Evolutionary conservation across 345 rosid genomes (phyloP).

Genomic region (Noccaea caerulescens): DNA sequence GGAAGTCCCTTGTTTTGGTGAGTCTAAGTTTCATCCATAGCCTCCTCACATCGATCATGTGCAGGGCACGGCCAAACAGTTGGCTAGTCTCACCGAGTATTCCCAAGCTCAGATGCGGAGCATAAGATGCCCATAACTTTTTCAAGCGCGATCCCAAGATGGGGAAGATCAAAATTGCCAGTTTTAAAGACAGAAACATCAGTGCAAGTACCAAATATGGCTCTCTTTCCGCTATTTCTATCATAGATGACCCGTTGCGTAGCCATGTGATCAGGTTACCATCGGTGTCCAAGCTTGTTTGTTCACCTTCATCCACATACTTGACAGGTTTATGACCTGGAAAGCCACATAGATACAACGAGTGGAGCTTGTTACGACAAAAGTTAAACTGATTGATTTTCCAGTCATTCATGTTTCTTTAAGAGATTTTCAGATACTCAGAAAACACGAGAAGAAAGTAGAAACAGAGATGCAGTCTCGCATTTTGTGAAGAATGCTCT

Average conservation of each 20-base stretch:
- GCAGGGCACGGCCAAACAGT: conserved; percentile 60
- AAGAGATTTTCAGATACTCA: neutral
- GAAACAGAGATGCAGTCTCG: neutral
- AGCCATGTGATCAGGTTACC: conserved; percentile 46
- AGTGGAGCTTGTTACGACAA: conserved; percentile 12
- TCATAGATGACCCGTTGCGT: conserved; percentile 47
- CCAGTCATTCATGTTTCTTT: conserved; percentile 11
- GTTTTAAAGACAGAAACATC: conserved; percentile 62
- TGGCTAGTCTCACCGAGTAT: conserved; percentile 87
- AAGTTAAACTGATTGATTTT: neutral
- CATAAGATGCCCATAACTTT: conserved; percentile 59
- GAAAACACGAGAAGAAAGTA: neutral
- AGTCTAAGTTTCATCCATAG: conserved; percentile 74
- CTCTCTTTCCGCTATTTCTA: conserved; percentile 56
- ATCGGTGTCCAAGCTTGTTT: conserved; percentile 28
- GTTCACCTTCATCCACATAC: conserved; percentile 49
- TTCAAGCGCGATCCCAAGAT: conserved; percentile 53
- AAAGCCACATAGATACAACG: conserved; percentile 31
- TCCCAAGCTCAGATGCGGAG: conserved; percentile 76
- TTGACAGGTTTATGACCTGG: conserved; percentile 68
- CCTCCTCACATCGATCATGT: conserved; percentile 84
- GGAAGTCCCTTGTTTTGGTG: conserved; percentile 78
- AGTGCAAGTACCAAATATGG: conserved; percentile 59
- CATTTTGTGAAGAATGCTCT: neutral
- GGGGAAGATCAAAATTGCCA: conserved; percentile 55